Conservation (phyloP, 176 grass and related monocot genomes). For the Microstegium vimineum region DNA sequence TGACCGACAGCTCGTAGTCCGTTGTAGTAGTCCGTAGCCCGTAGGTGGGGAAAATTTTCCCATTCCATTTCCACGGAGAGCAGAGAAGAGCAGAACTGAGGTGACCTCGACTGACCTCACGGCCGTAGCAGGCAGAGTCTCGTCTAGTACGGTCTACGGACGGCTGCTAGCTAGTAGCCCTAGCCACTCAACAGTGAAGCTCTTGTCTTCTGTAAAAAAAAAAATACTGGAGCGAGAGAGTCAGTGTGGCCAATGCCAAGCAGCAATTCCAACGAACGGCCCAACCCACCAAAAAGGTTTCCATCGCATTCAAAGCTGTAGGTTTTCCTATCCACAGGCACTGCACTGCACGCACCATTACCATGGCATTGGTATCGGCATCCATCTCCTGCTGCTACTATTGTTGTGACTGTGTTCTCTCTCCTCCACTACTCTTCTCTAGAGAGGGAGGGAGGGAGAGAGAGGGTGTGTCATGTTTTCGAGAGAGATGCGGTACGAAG, state of each 20-base stretch:
- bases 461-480: too few relatives aligned
- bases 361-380: too few relatives aligned
- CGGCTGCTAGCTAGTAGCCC: too few relatives aligned
- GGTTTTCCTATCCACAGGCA: constrained; percentile 41
- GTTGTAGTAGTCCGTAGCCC: neutral
- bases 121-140: constrained; percentile 4
- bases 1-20: constrained; percentile 8
- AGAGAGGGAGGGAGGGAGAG: too few relatives aligned
- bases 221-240: neutral
- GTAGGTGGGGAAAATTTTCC: constrained; percentile 11
- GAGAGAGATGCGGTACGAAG: neutral
- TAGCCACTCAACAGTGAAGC: constrained; percentile 1
- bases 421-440: too few relatives aligned
- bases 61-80: too few relatives aligned
- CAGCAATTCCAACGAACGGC: constrained; percentile 25
- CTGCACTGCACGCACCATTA: constrained; percentile 8
- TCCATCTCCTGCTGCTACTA: too few relatives aligned
- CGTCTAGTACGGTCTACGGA: neutral
- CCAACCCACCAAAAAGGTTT: constrained; percentile 31
- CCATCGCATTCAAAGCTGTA: constrained; percentile 43
- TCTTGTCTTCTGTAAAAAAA: neutral
- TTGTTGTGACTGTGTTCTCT: too few relatives aligned
- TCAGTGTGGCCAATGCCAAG: constrained; percentile 16
- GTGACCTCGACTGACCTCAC: constrained; percentile 45
- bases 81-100: too few relatives aligned